Conservation (phyloP, 2,329 filamentous ascomycete species). For the Hypoxylon rubiginosum region DNA sequence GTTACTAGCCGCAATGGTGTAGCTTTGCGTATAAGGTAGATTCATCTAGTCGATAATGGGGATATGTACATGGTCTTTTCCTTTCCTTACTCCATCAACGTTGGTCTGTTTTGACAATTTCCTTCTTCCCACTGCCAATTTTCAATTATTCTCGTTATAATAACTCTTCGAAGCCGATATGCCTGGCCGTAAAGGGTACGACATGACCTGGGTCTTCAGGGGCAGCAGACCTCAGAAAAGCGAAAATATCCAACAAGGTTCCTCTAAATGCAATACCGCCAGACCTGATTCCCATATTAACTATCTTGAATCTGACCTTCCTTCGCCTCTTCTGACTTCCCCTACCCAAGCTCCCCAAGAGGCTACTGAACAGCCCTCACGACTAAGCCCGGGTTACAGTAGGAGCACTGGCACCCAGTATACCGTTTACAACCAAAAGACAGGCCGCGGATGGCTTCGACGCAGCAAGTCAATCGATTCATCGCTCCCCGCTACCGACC, state of each 20-base stretch:
- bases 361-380: background rate
- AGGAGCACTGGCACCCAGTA: background rate
- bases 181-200: constrained; percentile 12
- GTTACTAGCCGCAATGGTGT: background rate
- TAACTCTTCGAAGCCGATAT: background rate
- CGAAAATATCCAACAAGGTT: background rate
- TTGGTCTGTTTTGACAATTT: background rate
- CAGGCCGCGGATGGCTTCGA: constrained; percentile 6
- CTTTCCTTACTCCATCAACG: background rate
- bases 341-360: background rate
- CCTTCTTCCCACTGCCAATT: background rate
- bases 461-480: background rate
- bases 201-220: constrained; percentile 5
- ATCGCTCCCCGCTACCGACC: background rate
- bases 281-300: background rate
- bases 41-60: background rate
- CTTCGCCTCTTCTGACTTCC: background rate
- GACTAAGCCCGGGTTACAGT: constrained; percentile 5
- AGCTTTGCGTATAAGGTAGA: background rate
- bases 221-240: background rate
- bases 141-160: background rate
- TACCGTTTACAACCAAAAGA: background rate
- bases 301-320: background rate
- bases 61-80: background rate
- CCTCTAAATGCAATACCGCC: background rate